phyloP scores from a whole-genome alignment of 345 rosid genomes.

The Murraya koenigii region DNA sequence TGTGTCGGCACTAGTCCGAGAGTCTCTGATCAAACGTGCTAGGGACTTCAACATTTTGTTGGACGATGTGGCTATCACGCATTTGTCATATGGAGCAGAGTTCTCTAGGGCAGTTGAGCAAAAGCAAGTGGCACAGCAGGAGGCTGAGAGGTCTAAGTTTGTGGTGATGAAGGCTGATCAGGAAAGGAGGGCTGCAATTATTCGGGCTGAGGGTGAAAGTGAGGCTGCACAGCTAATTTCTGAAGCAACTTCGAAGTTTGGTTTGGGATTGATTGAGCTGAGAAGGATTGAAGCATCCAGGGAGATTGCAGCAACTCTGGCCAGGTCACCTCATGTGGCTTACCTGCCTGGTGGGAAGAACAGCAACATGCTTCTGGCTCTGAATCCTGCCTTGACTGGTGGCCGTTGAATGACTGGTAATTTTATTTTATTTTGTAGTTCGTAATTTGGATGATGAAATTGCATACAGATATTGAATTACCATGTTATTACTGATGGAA shows the following conservation, averaged over 20 bases:
- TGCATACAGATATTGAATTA: neutral
- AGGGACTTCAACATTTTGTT: slow-evolving; percentile 82
- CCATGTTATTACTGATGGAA: neutral
- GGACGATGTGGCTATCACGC: slow-evolving; percentile 95
- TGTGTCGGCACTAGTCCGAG: slow-evolving; percentile 87
- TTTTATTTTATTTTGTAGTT: neutral
- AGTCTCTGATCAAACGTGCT: slow-evolving; percentile 70
- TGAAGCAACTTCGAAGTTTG: slow-evolving; percentile 76
- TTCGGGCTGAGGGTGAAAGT: slow-evolving; percentile 98
- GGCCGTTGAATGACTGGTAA: slow-evolving; percentile 41
- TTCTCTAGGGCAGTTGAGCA: slow-evolving; percentile 96
- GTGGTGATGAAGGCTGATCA: slow-evolving; percentile 97
- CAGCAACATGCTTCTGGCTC: slow-evolving; percentile 72
- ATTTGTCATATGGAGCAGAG: slow-evolving; percentile 85
- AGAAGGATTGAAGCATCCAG: slow-evolving; percentile 97
- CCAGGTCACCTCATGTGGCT: slow-evolving; percentile 80
- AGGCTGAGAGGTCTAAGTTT: slow-evolving; percentile 94
- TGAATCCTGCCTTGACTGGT: slow-evolving; percentile 47
- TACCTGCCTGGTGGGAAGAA: slow-evolving; percentile 91
- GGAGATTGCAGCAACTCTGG: slow-evolving; percentile 85
- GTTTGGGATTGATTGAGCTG: slow-evolving; percentile 89
- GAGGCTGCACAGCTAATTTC: slow-evolving; percentile 91
- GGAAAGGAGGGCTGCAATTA: slow-evolving; percentile 95
- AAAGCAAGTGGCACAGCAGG: slow-evolving; percentile 99
- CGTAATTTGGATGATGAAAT: neutral